Evolutionary conservation across 2,329 filamentous ascomycete genomes (phyloP).

Genomic region (Stemphylium lycopersici): DNA sequence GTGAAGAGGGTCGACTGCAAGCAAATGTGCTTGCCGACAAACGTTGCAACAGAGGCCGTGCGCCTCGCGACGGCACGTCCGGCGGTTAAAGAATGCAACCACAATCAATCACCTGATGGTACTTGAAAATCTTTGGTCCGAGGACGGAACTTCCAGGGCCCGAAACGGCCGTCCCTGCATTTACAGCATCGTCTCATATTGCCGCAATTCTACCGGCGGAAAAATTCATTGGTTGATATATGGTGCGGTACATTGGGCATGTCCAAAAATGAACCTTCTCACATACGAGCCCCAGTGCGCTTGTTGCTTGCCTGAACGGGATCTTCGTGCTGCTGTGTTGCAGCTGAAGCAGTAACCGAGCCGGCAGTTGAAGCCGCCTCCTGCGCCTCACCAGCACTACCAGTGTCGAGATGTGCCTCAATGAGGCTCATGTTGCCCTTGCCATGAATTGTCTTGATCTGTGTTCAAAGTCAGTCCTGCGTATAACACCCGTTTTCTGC

Average conservation of each 20-base stretch:
- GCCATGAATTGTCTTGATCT: slow-evolving; percentile 22
- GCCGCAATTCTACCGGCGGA: background rate
- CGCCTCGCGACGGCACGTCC: background rate
- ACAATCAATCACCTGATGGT: no score
- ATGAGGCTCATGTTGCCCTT: slow-evolving; percentile 25
- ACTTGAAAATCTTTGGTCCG: no score
- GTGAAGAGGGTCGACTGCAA: slow-evolving; percentile 1
- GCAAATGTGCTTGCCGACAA: slow-evolving; percentile 1
- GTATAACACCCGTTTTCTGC: background rate
- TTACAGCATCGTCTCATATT: background rate
- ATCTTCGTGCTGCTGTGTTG: background rate
- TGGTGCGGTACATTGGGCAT: background rate
- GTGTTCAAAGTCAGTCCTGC: background rate
- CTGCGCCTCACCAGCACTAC: background rate
- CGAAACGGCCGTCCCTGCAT: background rate
- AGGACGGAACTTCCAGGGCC: no score
- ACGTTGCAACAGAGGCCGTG: background rate
- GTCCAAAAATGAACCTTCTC: background rate
- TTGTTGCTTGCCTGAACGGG: slow-evolving; percentile 3
- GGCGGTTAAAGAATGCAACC: background rate
- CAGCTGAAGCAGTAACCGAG: background rate
- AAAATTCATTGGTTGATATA: background rate
- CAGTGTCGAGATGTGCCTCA: slow-evolving; percentile 18
- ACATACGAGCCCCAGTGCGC: slow-evolving; percentile 16
- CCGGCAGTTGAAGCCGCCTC: background rate